Percentiles rank a stretch among this genome's conserved stretches.
These are phyloP conservation scores for Apiospora malaysiana DNA, from an alignment of 2,329 filamentous ascomycete genomes.

Conservation along the genomic window DNA sequence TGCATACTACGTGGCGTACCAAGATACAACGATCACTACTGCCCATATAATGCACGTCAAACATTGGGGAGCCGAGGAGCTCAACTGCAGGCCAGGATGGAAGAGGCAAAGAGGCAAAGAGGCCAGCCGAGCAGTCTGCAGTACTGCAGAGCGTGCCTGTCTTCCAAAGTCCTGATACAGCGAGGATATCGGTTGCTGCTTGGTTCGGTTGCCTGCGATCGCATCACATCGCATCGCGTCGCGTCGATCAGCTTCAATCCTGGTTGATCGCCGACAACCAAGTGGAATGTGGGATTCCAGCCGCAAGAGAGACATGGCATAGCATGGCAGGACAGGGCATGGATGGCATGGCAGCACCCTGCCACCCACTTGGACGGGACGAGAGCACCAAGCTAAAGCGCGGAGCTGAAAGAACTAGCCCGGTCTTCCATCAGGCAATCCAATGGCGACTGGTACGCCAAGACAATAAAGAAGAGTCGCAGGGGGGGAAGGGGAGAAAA, in stretches of 20 bases:
- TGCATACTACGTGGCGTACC: neutral
- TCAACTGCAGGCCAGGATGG: neutral
- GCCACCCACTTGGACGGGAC: constrained; percentile 17
- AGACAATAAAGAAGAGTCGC: constrained; percentile 17
- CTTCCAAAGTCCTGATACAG: no score
- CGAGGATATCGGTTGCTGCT: no score
- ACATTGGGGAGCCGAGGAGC: neutral
- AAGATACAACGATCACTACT: neutral
- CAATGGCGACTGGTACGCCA: constrained; percentile 9
- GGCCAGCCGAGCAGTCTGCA: no score
- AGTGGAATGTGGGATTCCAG: constrained; percentile 16
- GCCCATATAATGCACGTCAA: neutral
- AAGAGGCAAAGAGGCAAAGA: neutral
- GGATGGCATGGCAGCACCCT: neutral
- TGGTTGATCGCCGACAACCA: constrained; percentile 6
- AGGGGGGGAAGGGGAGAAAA: neutral
- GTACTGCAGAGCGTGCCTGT: no score
- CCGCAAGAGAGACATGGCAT: constrained; percentile 17
- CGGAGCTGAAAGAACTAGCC: constrained; percentile 18
- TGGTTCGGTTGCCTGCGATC: neutral
- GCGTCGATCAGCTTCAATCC: constrained; percentile 1
- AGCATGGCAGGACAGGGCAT: neutral
- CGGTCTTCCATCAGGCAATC: constrained; percentile 7
- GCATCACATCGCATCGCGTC: constrained; percentile 13
- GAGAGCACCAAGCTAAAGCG: constrained; percentile 1